Conservation (phyloP, 2,329 filamentous ascomycete species). For the Trichocomaceae sp. region DNA sequence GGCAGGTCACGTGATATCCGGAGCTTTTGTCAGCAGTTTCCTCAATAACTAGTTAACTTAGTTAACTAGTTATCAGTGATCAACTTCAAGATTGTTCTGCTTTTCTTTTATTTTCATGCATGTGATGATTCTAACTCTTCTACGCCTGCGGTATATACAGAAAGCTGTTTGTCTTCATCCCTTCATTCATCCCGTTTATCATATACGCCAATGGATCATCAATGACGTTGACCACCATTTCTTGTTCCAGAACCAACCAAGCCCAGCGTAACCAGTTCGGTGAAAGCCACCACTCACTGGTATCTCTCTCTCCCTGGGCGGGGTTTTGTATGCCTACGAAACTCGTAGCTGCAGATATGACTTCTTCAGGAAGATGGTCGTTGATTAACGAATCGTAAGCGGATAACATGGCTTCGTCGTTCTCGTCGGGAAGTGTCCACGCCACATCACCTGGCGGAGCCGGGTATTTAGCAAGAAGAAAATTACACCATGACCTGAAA, state of each 20-base stretch:
- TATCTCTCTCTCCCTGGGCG: slow-evolving; percentile 6
- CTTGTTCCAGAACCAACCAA: slow-evolving; percentile 36
- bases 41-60: too few species aligned
- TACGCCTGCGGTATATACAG: slow-evolving; percentile 31
- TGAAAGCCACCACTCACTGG: slow-evolving; percentile 32
- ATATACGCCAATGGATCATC: slow-evolving; percentile 30
- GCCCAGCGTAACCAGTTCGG: slow-evolving; percentile 38
- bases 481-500: slow-evolving; percentile 30
- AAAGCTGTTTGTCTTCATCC: slow-evolving; percentile 24
- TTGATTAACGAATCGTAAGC: slow-evolving; percentile 22
- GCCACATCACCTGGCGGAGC: slow-evolving; percentile 26
- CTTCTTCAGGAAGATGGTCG: slow-evolving; percentile 13
- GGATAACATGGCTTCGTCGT: slow-evolving; percentile 20
- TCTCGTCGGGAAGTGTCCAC: slow-evolving; percentile 26
- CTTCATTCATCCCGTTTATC: not conserved
- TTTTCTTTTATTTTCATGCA: not conserved
- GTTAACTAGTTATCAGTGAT: too few species aligned
- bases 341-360: not conserved
- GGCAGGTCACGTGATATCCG: slow-evolving; percentile 22
- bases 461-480: slow-evolving; percentile 30
- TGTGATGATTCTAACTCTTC: not conserved
- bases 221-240: slow-evolving; percentile 31
- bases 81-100: not conserved
- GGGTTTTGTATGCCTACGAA: not conserved
- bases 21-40: not conserved